Conservation (phyloP, 495 filamentous ascomycete species). For the Trichoderma orchidacearum region DNA sequence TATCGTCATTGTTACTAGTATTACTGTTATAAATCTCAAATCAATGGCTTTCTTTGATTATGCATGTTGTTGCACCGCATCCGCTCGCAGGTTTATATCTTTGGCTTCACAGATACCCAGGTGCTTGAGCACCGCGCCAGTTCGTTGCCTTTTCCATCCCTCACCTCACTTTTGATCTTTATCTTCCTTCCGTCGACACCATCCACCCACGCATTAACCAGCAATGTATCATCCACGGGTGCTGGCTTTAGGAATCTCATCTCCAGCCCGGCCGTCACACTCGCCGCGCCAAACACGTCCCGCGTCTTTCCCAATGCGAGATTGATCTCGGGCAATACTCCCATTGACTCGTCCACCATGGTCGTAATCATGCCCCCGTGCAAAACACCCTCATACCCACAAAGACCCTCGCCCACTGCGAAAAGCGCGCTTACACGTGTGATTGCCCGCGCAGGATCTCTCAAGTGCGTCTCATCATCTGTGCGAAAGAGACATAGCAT, state of each 20-base stretch:
- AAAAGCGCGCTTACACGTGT: not conserved
- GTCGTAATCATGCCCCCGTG: conserved; percentile 1
- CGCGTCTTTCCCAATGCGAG: not conserved
- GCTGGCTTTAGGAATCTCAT: not conserved
- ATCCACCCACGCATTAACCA: not conserved
- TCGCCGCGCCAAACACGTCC: not conserved
- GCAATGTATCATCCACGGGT: not conserved
- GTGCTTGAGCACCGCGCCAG: not conserved
- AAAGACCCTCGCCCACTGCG: not conserved
- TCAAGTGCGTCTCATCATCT: not conserved
- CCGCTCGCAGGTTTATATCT: not conserved
- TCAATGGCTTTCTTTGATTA: not conserved
- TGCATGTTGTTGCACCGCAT: not conserved
- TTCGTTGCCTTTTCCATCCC: not conserved
- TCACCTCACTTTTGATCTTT: not conserved
- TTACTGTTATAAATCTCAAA: not conserved
- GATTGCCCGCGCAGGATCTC: not conserved
- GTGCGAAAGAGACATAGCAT: conserved; percentile 1
- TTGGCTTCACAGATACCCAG: not conserved
- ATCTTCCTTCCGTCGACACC: not conserved
- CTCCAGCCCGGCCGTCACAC: not conserved
- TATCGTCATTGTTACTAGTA: not conserved
- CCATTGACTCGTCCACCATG: conserved; percentile 2
- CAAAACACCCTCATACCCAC: not conserved
- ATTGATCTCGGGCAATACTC: not conserved